phyloP scores from a whole-genome alignment of 495 filamentous ascomycete species.

The Annulohypoxylon maeteangense region DNA sequence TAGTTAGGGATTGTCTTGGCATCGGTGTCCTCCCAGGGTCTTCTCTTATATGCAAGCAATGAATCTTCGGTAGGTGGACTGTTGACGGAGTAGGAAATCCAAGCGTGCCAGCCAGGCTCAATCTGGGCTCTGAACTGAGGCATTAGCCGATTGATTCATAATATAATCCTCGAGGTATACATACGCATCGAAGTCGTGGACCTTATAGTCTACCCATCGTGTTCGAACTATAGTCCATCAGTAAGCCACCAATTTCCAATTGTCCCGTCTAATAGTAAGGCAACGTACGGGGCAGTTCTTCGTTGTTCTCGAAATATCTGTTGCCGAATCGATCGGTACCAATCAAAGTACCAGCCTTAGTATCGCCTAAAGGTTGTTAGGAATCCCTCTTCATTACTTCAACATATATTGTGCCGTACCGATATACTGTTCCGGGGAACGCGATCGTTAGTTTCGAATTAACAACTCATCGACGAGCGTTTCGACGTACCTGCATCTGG shows the following conservation, averaged over 20 bases:
- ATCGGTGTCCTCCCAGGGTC: conserved; percentile 76
- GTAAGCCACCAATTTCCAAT: neutral
- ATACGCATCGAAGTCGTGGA: conserved; percentile 85
- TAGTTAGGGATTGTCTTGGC: conserved; percentile 76
- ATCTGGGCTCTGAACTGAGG: conserved; percentile 71
- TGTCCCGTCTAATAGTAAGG: neutral
- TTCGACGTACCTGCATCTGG: conserved; percentile 85
- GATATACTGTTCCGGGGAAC: conserved; percentile 66
- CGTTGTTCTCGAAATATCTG: conserved; percentile 95
- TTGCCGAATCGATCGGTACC: conserved; percentile 92
- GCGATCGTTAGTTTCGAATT: conserved; percentile 44
- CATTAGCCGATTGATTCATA: conserved; percentile 18
- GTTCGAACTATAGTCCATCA: conserved; percentile 77
- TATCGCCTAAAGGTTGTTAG: conserved; percentile 78
- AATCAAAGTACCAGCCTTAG: conserved; percentile 90
- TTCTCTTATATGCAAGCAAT: conserved; percentile 68
- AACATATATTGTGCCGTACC: conserved; percentile 56
- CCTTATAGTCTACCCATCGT: conserved; percentile 97
- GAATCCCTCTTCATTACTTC: conserved; percentile 4
- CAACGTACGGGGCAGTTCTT: conserved; percentile 88
- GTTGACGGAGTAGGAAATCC: conserved; percentile 94
- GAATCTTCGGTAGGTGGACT: conserved; percentile 83
- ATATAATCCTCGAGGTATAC: conserved; percentile 38
- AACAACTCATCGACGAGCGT: conserved; percentile 19
- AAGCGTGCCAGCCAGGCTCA: conserved; percentile 98